These are phyloP conservation scores for Lentinula raphanica DNA, from an alignment of 768 basidiomycete species.

Conservation along the genomic window DNA sequence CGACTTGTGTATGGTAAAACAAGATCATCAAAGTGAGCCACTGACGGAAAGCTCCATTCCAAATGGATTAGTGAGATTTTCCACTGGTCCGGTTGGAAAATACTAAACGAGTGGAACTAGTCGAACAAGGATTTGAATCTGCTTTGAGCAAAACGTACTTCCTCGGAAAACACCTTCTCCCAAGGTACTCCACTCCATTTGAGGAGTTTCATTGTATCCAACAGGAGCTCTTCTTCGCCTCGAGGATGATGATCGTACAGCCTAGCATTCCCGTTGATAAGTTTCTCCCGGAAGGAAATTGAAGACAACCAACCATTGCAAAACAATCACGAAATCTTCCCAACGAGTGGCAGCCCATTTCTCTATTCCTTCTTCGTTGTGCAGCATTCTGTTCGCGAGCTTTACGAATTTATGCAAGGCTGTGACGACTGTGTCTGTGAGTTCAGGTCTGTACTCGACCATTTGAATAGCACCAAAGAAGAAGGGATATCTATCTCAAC, in stretches of 20 bases:
- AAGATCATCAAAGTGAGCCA: not conserved
- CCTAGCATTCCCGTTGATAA: conserved; percentile 23
- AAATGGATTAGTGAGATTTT: conserved; percentile 9
- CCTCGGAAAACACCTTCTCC: conserved; percentile 45
- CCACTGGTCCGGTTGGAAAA: conserved; percentile 6
- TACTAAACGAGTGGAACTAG: not conserved
- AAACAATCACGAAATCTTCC: conserved; percentile 52
- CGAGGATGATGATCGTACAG: conserved; percentile 48
- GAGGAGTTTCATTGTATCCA: conserved; percentile 49
- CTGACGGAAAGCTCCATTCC: conserved; percentile 7
- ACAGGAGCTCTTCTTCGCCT: conserved; percentile 40
- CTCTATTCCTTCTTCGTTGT: conserved; percentile 44
- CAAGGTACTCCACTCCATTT: conserved; percentile 50
- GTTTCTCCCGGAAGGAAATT: not conserved
- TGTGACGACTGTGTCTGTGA: conserved; percentile 38
- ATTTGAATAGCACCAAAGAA: conserved; percentile 54
- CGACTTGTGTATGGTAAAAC: too few relatives aligned
- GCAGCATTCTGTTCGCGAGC: conserved; percentile 49
- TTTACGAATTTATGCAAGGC: conserved; percentile 49
- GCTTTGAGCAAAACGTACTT: conserved; percentile 22
- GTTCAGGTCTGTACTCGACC: conserved; percentile 40
- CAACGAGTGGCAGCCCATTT: conserved; percentile 50
- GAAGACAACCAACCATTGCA: conserved; percentile 40
- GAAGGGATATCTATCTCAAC: conserved; percentile 43
- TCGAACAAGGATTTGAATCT: not conserved